Conservation (phyloP, 176 grass and related monocot species). For the Melocanna baccifera region DNA sequence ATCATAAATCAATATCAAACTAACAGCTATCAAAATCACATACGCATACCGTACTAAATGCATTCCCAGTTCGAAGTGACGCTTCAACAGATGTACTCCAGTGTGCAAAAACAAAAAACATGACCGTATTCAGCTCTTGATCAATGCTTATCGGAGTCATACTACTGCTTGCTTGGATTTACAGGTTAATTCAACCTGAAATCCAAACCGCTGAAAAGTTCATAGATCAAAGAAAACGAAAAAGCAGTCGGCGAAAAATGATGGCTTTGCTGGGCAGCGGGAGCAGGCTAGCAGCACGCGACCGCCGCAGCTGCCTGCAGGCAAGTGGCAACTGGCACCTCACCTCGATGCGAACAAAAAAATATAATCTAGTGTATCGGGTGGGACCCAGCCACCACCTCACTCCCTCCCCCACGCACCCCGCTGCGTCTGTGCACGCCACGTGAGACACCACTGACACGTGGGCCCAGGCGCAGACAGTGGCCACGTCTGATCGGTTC, state of each 20-base stretch:
- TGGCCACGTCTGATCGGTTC: background rate
- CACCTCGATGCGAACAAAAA: background rate
- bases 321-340: background rate
- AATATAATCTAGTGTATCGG: background rate
- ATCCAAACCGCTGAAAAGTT: background rate
- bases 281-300: background rate
- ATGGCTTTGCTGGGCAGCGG: background rate
- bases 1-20: too few species aligned
- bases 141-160: background rate
- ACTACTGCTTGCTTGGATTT: background rate
- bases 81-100: background rate
- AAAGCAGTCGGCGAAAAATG: background rate
- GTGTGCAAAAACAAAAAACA: background rate
- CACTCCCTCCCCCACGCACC: background rate
- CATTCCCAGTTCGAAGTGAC: background rate
- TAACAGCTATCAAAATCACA: too few species aligned
- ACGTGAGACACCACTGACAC: background rate
- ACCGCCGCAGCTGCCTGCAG: constrained; percentile 10
- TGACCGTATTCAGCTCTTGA: background rate
- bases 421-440: background rate
- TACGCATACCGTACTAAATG: too few species aligned
- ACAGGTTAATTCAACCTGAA: background rate
- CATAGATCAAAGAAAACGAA: background rate
- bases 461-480: background rate
- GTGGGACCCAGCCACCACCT: background rate